Conservation (phyloP, 2,329 filamentous ascomycete species). For the Tetracladium maxilliforme region DNA sequence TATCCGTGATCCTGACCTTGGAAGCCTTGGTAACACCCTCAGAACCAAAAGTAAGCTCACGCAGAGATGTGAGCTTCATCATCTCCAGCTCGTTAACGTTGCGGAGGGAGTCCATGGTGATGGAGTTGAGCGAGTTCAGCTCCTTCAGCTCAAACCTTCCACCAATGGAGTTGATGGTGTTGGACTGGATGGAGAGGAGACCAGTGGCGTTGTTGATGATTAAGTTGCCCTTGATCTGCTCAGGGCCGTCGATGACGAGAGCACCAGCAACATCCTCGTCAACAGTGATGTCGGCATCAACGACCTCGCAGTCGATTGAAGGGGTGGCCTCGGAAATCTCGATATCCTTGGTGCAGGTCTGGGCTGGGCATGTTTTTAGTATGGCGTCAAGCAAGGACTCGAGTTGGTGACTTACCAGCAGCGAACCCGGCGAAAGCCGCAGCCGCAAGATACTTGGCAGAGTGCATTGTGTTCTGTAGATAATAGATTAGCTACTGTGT, state of each 20-base stretch:
- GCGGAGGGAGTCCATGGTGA: too few species aligned
- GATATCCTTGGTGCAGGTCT: conserved; percentile 8
- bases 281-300: conserved; percentile 12
- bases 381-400: conserved; percentile 1
- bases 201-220: conserved; percentile 42
- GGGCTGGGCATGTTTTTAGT: conserved; percentile 1
- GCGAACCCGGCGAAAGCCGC: conserved; percentile 8
- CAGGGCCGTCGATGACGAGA: conserved; percentile 45
- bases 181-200: conserved; percentile 41
- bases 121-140: too few species aligned
- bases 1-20: conserved; percentile 70
- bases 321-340: conserved; percentile 11
- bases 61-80: too few species aligned
- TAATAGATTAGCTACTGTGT: too few species aligned
- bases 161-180: conserved; percentile 47
- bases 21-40: conserved; percentile 49
- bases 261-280: conserved; percentile 11
- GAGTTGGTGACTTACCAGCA: conserved; percentile 10
- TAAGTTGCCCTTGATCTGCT: conserved; percentile 40
- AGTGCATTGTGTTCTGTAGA: too few species aligned
- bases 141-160: conserved; percentile 56
- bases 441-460: conserved; percentile 8
- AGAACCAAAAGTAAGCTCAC: conserved; percentile 30
- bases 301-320: conserved; percentile 14
- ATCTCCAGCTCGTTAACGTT: too few species aligned